Evolutionary conservation across 2,329 filamentous ascomycete species (phyloP), one percentile per base, ranked within the genome.

Genomic region (Phaeophleospora eucalypticola): DNA sequence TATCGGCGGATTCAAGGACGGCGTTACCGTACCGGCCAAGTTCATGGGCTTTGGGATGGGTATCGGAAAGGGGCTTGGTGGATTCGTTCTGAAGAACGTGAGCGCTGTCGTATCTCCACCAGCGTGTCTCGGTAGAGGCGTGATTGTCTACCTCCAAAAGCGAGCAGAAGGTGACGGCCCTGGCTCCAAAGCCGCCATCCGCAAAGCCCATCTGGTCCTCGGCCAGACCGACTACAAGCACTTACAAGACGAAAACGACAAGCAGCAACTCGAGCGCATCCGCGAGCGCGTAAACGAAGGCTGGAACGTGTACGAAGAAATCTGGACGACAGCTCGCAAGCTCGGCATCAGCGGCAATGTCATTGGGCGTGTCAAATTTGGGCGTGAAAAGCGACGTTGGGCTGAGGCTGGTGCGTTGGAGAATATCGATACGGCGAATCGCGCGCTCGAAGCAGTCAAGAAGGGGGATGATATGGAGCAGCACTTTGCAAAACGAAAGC

Each of bases 51-150:
- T 65, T 14, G 58, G 58, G 3, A 56, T 50, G 2, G 90, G 90
- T 1, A 74, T 95, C 36, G 89, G 85, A 1, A 93, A 88, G 62
- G 90, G 89, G 0, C 78, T 95, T 33, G 88, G 87, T 3, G 90
- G 90, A 0, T 65, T 94, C 2, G 74, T 93, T 1, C 70, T 93
- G 16, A 95, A 95, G 63, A 86, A 89, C n/a, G 80, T 83, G 46
- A 87, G 87, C 49, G 88, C 72, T 20, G 65, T 70, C 16, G 69
- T 71, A 45, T 80, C 80, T 1, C 68, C 94, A 3, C 87, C 88
- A 0, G 89, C 84, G 4, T 94, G 93, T 61, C 79, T 87, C 3
- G 85, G 90, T 74, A 87, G 90, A 63, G 89, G 89, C 2, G 75
- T 93, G 1, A 82, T 91, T 58, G 86, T 86, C 34, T 85, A 91